phyloP scores from a whole-genome alignment of 768 basidiomycete genomes.

The Hortiboletus flavorubellus region DNA sequence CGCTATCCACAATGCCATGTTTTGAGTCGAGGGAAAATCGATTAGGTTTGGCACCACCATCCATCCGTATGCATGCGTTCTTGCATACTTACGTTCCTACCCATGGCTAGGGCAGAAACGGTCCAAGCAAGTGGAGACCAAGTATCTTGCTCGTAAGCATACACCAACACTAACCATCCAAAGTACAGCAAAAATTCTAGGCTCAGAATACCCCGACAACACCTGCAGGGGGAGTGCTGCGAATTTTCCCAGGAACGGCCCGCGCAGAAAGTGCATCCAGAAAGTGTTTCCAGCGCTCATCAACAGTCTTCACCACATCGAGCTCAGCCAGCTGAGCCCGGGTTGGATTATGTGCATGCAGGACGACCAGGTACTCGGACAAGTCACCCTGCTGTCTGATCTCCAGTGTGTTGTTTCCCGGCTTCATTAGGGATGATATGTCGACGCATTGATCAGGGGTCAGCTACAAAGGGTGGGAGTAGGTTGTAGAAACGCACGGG shows the following conservation, averaged over 20 bases:
- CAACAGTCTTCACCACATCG: conserved; percentile 3
- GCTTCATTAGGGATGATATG: conserved; percentile 41
- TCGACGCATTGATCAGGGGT: conserved; percentile 51
- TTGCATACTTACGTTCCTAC: no score
- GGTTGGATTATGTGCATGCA: conserved; percentile 52
- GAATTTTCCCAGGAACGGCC: background rate
- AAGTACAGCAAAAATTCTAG: background rate
- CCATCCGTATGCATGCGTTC: no score
- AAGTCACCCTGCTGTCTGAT: conserved; percentile 43
- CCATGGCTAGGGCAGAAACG: background rate
- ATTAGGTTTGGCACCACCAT: no score
- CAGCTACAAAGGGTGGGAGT: conserved; percentile 29
- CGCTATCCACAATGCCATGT: no score
- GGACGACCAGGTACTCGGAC: conserved; percentile 43
- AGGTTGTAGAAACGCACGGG: background rate
- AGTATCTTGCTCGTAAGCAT: background rate
- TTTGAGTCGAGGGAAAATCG: no score
- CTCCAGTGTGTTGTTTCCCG: conserved; percentile 42
- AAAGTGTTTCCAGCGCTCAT: conserved; percentile 22
- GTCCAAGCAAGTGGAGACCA: background rate
- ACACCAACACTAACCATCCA: background rate
- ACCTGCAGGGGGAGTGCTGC: background rate
- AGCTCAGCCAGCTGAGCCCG: conserved; percentile 37
- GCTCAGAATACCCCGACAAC: background rate
- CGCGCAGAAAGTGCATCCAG: conserved; percentile 15